These are phyloP conservation scores for Trametes pubescens DNA, from an alignment of 1,284 basidiomycete species.

Conservation along the genomic window DNA sequence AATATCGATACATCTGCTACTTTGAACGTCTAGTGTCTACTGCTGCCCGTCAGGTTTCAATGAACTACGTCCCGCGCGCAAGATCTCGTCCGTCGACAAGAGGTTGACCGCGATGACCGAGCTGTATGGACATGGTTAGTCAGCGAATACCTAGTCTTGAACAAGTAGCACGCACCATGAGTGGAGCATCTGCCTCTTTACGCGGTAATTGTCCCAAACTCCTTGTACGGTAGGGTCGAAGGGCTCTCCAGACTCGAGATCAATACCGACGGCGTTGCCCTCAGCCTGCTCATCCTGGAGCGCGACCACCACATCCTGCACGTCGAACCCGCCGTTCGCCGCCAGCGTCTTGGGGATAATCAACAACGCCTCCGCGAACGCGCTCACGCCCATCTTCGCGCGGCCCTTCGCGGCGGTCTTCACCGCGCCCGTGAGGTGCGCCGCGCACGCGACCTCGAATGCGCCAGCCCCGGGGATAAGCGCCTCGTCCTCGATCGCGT, in stretches of 20 bases:
- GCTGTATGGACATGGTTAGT: conserved; percentile 51
- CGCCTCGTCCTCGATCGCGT: conserved; percentile 91
- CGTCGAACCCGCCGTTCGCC: conserved; percentile 96
- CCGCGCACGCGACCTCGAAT: conserved; percentile 95
- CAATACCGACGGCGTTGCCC: conserved; percentile 90
- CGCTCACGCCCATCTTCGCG: conserved; percentile 96
- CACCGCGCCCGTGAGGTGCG: conserved; percentile 80
- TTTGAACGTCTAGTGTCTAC: conserved; percentile 32
- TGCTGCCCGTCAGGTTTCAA: conserved; percentile 82
- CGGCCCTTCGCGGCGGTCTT: conserved; percentile 95
- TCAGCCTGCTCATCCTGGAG: conserved; percentile 96
- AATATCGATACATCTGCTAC: conserved; percentile 27
- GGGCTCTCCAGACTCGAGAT: conserved; percentile 94
- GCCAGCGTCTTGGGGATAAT: conserved; percentile 98
- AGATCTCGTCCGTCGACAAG: conserved; percentile 94
- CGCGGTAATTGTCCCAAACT: conserved; percentile 99
- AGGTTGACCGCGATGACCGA: conserved; percentile 98
- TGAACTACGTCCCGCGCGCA: conserved; percentile 92
- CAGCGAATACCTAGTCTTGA: conserved; percentile 19
- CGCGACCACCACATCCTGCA: conserved; percentile 93
- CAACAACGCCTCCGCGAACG: conserved; percentile 94
- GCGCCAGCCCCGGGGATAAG: conserved; percentile 96
- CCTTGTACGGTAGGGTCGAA: conserved; percentile 96
- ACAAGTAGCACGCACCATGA: conserved; percentile 73
- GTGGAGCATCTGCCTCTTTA: conserved; percentile 98